Evolutionary conservation across 495 filamentous ascomycete species (phyloP).

Genomic region (Penicillium atrosanguineum): DNA sequence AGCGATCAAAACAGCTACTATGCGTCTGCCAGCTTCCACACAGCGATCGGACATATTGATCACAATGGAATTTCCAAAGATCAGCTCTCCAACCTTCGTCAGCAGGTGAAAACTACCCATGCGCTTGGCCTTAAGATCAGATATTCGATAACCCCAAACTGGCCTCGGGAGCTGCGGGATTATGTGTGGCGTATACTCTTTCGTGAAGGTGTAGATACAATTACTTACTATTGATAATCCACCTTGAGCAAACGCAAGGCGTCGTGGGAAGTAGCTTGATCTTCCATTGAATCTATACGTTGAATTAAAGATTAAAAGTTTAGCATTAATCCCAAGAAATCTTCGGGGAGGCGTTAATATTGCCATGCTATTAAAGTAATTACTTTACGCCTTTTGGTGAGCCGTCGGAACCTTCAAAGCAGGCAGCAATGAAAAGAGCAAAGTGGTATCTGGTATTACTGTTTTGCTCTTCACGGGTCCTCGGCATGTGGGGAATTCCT

Average conservation of each 20-base stretch:
- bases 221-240: not conserved
- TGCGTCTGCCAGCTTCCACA: conserved; percentile 41
- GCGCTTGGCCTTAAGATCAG: conserved; percentile 59
- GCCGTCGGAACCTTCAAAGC: too few relatives aligned
- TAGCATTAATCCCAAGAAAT: too few relatives aligned
- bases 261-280: not conserved
- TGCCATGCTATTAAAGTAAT: too few relatives aligned
- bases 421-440: too few relatives aligned
- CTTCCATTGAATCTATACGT: not conserved
- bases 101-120: conserved; percentile 59
- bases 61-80: conserved; percentile 24
- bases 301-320: too few relatives aligned
- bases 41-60: conserved; percentile 30
- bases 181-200: conserved; percentile 64
- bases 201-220: conserved; percentile 47
- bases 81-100: conserved; percentile 55
- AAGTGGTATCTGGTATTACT: too few relatives aligned
- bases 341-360: too few relatives aligned
- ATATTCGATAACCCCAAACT: conserved; percentile 67
- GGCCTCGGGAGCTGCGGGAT: conserved; percentile 65
- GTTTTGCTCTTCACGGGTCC: too few relatives aligned
- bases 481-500: too few relatives aligned
- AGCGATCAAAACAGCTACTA: conserved; percentile 45
- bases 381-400: too few relatives aligned
- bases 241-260: not conserved